Evolutionary conservation across 1,284 basidiomycete species (phyloP).

Genomic region (Cryptococcus amylolentus): DNA sequence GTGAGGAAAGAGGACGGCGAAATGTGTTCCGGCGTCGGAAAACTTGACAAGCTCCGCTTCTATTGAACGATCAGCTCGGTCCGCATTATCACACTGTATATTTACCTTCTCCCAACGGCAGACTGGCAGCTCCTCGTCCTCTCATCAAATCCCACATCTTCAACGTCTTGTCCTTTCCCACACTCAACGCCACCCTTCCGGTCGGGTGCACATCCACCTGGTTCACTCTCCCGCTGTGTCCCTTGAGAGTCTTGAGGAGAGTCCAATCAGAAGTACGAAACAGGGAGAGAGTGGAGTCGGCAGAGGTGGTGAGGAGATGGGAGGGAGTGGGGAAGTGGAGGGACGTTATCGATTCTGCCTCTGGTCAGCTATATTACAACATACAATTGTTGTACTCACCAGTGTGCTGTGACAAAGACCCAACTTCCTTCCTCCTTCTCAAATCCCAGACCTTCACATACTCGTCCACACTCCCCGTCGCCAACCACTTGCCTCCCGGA

Average conservation of each 20-base stretch:
- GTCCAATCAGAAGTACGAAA: slow-evolving; percentile 93
- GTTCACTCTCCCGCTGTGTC: slow-evolving; percentile 90
- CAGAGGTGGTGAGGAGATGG: slow-evolving; percentile 82
- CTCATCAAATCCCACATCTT: slow-evolving; percentile 99
- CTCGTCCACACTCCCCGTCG: slow-evolving; percentile 90
- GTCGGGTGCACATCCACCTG: slow-evolving; percentile 86
- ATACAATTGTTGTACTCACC: slow-evolving; percentile 56
- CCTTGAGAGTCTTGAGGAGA: slow-evolving; percentile 79
- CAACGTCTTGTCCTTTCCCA: slow-evolving; percentile 83
- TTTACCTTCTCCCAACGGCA: slow-evolving; percentile 77
- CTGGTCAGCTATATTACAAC: neutral
- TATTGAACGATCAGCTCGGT: neutral
- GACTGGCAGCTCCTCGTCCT: slow-evolving; percentile 82
- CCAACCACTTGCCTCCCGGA: slow-evolving; percentile 91
- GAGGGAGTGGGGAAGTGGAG: slow-evolving; percentile 82
- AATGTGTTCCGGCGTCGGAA: slow-evolving; percentile 69
- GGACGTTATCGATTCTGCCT: slow-evolving; percentile 80
- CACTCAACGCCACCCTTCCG: slow-evolving; percentile 82
- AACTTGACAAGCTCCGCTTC: slow-evolving; percentile 86
- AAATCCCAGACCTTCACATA: slow-evolving; percentile 98
- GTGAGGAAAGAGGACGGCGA: slow-evolving; percentile 71
- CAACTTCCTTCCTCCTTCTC: slow-evolving; percentile 82
- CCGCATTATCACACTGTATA: no score
- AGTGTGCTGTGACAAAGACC: slow-evolving; percentile 86
- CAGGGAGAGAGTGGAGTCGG: slow-evolving; percentile 82